phyloP scores from a whole-genome alignment of 768 basidiomycete species.

The Lactarius sp. region DNA sequence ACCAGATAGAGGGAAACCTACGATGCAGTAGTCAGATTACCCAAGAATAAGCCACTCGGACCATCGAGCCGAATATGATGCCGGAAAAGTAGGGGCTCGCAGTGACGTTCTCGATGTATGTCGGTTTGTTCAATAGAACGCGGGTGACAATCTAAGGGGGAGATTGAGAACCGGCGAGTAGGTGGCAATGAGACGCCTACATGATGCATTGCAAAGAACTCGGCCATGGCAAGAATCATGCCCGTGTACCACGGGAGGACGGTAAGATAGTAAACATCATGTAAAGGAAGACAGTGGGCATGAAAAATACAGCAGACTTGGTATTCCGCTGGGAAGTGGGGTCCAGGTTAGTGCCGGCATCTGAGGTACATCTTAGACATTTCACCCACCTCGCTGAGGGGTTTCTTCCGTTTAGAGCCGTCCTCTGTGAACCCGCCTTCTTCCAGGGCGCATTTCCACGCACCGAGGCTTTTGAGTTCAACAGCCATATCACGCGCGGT shows the following conservation, averaged over 20 bases:
- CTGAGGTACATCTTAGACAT: neutral
- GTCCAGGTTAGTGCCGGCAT: neutral
- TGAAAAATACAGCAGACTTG: conserved; percentile 67
- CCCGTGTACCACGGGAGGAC: conserved; percentile 90
- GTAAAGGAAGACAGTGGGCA: conserved; percentile 77
- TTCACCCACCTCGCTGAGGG: conserved; percentile 61
- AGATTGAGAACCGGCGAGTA: conserved; percentile 15
- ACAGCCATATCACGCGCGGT: conserved; percentile 93
- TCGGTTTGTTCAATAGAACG: too few species aligned
- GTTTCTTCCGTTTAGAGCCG: conserved; percentile 58
- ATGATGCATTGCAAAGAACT: conserved; percentile 93
- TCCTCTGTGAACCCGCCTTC: conserved; percentile 82
- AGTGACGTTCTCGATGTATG: conserved; percentile 76
- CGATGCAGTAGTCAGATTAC: conserved; percentile 67
- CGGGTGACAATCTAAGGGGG: conserved; percentile 66
- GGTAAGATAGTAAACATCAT: conserved; percentile 76
- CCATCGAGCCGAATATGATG: conserved; percentile 63
- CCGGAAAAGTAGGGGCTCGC: conserved; percentile 91
- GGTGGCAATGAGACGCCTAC: conserved; percentile 42
- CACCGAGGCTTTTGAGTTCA: conserved; percentile 83
- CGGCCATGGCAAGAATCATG: conserved; percentile 72
- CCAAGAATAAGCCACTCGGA: conserved; percentile 39
- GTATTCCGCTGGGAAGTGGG: conserved; percentile 61
- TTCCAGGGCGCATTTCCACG: conserved; percentile 84
- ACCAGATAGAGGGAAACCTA: conserved; percentile 34